Evolutionary conservation across 208 protist genomes (phyloP).

Genomic region (Leishmania arabica): DNA sequence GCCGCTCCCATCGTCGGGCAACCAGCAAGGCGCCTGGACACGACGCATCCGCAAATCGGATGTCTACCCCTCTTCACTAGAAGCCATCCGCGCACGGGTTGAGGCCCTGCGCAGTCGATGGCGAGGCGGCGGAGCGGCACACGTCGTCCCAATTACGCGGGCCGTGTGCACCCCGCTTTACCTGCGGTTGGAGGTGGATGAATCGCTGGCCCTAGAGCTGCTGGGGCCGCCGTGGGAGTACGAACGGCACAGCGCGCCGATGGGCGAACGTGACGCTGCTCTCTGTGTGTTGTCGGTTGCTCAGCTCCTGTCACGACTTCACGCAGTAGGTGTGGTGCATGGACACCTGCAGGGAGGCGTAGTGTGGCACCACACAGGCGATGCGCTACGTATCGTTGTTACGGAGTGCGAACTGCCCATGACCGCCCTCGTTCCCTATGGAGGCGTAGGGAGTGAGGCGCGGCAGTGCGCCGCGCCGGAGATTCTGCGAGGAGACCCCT

Average conservation of each 20-base stretch:
- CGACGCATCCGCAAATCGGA: conserved; percentile 17
- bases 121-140: not conserved
- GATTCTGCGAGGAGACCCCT: conserved; percentile 46
- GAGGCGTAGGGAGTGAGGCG: conserved; percentile 28
- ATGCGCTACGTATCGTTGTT: conserved; percentile 33
- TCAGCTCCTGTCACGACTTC: conserved; percentile 40
- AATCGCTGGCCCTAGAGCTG: not conserved
- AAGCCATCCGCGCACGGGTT: conserved; percentile 10
- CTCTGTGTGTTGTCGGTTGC: conserved; percentile 34
- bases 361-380: conserved; percentile 22
- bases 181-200: conserved; percentile 35
- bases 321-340: conserved; percentile 54
- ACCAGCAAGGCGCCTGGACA: not conserved
- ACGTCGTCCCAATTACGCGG: conserved; percentile 35
- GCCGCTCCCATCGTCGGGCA: not conserved
- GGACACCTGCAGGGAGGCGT: conserved; percentile 49
- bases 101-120: conserved; percentile 12
- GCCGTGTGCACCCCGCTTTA: conserved; percentile 48
- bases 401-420: conserved; percentile 62
- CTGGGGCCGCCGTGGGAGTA: conserved; percentile 18
- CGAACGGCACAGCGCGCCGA: conserved; percentile 9
- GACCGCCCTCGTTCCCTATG: conserved; percentile 55
- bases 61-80: conserved; percentile 25
- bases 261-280: conserved; percentile 48
- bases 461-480: conserved; percentile 66